Percentiles rank a stretch among this genome's conserved stretches.
Conservation (phyloP, 306 rosid species). For the Castanospermum australe region DNA sequence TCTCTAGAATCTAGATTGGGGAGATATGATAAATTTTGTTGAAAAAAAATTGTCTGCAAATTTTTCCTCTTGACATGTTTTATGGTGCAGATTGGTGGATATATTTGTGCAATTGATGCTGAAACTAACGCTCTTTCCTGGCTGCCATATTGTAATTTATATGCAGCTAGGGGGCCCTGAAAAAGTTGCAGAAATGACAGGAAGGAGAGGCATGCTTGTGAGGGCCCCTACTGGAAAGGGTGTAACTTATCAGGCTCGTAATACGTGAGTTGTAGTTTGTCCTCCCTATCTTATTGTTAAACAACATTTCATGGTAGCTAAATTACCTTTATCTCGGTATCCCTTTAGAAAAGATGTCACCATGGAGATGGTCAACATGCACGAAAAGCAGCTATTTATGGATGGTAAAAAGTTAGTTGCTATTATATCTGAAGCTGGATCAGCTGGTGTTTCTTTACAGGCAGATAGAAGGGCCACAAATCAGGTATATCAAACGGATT, state of each 20-base stretch:
- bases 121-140: conserved; percentile 6
- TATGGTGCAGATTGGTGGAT: neutral
- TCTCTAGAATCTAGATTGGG: neutral
- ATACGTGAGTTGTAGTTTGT: conserved; percentile 68
- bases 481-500: conserved; percentile 57
- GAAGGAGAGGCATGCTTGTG: conserved; percentile 99
- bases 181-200: conserved; percentile 94
- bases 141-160: conserved; percentile 11
- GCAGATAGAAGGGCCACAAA: conserved; percentile 92
- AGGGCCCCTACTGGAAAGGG: conserved; percentile 93
- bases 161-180: conserved; percentile 97
- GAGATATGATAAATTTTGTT: neutral
- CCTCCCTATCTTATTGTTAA: neutral
- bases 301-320: conserved; percentile 11
- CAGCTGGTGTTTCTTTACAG: conserved; percentile 98
- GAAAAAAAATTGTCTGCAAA: neutral
- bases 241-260: conserved; percentile 94
- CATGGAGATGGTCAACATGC: conserved; percentile 99
- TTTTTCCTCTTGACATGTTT: neutral
- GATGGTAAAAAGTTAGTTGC: conserved; percentile 94
- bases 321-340: conserved; percentile 18
- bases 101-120: neutral
- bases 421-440: conserved; percentile 98
- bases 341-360: conserved; percentile 80
- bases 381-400: conserved; percentile 97